A percentile compares a stretch with the other conserved stretches of the same genome.
phyloP scores from a whole-genome alignment of 805 yeast species.

The Starmerella stigmatis region DNA sequence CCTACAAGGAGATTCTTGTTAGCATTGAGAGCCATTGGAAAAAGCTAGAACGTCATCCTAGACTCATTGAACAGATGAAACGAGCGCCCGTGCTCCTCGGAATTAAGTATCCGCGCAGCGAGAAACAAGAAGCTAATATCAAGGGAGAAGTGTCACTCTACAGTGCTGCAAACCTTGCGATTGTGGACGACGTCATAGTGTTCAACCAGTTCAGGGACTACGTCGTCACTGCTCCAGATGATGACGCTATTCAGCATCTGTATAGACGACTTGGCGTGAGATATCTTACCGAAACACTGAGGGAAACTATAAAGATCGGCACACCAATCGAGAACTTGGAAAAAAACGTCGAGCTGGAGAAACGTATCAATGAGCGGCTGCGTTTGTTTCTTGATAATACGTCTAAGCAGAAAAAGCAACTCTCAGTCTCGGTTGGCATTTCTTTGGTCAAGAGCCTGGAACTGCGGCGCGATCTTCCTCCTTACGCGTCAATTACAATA shows the following conservation, averaged over 20 bases:
- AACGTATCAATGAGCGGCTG: slow-evolving; percentile 29
- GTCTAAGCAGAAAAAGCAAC: slow-evolving; percentile 14
- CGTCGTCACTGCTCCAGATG: slow-evolving; percentile 31
- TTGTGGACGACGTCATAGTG: slow-evolving; percentile 32
- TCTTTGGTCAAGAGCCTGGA: slow-evolving; percentile 25
- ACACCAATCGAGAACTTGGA: slow-evolving; percentile 14
- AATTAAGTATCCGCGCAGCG: slow-evolving; percentile 4
- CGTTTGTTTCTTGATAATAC: slow-evolving; percentile 29
- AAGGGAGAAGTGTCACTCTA: slow-evolving; percentile 24
- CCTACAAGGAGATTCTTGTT: slow-evolving; percentile 24
- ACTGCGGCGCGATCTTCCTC: slow-evolving; percentile 23
- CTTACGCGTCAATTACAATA: slow-evolving; percentile 21
- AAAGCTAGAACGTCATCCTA: slow-evolving; percentile 5
- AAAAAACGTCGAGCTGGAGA: slow-evolving; percentile 15
- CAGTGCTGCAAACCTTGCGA: slow-evolving; percentile 26
- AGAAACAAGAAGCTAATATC: background rate
- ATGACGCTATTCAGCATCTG: slow-evolving; percentile 27
- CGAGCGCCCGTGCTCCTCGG: slow-evolving; percentile 28
- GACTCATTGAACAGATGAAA: slow-evolving; percentile 25
- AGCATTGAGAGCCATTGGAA: slow-evolving; percentile 16
- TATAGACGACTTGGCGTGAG: slow-evolving; percentile 29
- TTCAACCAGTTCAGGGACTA: slow-evolving; percentile 30
- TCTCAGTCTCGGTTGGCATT: slow-evolving; percentile 18
- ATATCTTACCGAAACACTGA: slow-evolving; percentile 25
- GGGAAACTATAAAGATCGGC: slow-evolving; percentile 27